Percentiles rank a stretch among this genome's conserved stretches.
Conservation (phyloP, 768 basidiomycete species). For the Naganishia vaughanmartiniae region DNA sequence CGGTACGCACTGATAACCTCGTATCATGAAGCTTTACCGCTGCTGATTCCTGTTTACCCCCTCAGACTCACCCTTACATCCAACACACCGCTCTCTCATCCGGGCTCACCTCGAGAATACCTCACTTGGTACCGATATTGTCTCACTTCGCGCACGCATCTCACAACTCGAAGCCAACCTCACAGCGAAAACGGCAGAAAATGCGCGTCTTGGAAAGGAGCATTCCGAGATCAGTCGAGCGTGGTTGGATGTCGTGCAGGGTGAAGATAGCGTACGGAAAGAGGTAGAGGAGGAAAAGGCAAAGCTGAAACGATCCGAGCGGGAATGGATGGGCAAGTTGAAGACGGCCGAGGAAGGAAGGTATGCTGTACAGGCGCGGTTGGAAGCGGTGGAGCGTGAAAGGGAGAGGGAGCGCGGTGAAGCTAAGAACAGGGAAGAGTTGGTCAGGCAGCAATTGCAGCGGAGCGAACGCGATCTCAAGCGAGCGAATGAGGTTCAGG, state of each 20-base stretch:
- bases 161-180: constrained; percentile 29
- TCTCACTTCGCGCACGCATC: constrained; percentile 31
- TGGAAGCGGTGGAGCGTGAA: constrained; percentile 11
- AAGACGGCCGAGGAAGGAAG: constrained; percentile 14
- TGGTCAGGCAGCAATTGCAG: constrained; percentile 29
- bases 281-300: constrained; percentile 37
- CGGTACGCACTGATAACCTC: neutral
- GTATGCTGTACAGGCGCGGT: constrained; percentile 30
- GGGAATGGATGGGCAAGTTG: constrained; percentile 37
- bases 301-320: constrained; percentile 25
- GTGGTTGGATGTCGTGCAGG: constrained; percentile 35
- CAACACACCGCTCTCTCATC: constrained; percentile 28
- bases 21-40: neutral
- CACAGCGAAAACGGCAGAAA: constrained; percentile 37
- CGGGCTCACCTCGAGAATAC: constrained; percentile 23
- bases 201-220: constrained; percentile 39
- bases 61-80: constrained; percentile 31
- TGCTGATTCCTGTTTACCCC: neutral
- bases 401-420: constrained; percentile 29
- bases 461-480: constrained; percentile 37
- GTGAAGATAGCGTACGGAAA: constrained; percentile 37
- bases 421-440: constrained; percentile 32
- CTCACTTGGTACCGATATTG: constrained; percentile 33
- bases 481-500: constrained; percentile 34
- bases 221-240: constrained; percentile 38